Conservation (phyloP, 192 early-diverging fungal genomes). For the Coemansia sp. region DNA sequence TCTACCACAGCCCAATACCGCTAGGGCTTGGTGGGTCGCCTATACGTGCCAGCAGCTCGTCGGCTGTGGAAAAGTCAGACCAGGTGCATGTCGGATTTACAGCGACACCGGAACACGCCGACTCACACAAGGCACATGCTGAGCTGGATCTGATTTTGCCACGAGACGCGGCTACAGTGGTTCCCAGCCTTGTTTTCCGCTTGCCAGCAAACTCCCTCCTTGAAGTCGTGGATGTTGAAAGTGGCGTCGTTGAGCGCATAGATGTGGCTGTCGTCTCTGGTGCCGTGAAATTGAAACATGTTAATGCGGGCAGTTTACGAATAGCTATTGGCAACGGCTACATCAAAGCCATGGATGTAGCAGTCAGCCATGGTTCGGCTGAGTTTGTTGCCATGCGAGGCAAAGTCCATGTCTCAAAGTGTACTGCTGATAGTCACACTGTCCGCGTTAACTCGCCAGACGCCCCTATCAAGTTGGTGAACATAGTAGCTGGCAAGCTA, state of each 20-base stretch:
- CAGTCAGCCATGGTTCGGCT: not conserved
- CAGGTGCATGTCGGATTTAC: not conserved
- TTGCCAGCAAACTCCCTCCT: conserved; percentile 26
- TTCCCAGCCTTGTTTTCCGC: conserved; percentile 16
- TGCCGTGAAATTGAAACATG: not conserved
- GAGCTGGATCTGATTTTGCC: conserved; percentile 7
- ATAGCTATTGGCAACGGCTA: conserved; percentile 26
- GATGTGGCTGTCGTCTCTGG: conserved; percentile 32
- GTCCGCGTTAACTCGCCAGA: conserved; percentile 16
- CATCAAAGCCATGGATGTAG: conserved; percentile 3
- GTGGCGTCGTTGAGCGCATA: not conserved
- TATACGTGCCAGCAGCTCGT: not conserved
- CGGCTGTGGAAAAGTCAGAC: not conserved
- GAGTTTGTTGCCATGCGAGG: conserved; percentile 28
- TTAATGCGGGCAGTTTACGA: conserved; percentile 8
- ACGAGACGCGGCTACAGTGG: not conserved
- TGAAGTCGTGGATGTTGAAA: not conserved
- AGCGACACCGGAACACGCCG: not conserved
- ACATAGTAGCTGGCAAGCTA: not conserved
- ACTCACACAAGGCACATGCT: not conserved
- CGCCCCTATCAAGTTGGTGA: conserved; percentile 1
- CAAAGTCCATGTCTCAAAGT: conserved; percentile 4
- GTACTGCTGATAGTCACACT: not conserved
- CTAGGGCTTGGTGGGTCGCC: not conserved
- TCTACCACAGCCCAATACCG: not conserved